These are phyloP conservation scores for Backusella westeae DNA, from an alignment of 192 early-diverging fungal genomes.

Conservation along the genomic window DNA sequence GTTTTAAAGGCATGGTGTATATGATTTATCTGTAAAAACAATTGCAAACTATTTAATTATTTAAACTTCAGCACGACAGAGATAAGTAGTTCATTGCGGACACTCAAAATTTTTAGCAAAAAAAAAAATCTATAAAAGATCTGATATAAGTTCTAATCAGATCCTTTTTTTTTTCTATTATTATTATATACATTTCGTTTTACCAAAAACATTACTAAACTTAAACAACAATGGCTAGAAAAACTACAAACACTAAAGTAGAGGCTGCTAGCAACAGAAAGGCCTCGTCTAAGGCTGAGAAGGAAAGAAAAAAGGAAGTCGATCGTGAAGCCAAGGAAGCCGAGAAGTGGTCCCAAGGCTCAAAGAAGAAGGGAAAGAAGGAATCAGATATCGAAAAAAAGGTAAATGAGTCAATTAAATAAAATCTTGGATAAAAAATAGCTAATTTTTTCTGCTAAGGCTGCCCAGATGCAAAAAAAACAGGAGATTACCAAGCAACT, in stretches of 20 bases:
- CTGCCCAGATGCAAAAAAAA: slow-evolving; percentile 49
- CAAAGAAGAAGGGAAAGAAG: slow-evolving; percentile 65
- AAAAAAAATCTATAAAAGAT: not conserved
- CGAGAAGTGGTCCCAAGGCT: slow-evolving; percentile 66
- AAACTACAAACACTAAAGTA: slow-evolving; percentile 8
- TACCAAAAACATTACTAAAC: not conserved
- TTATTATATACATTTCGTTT: not conserved
- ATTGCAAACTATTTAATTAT: not conserved
- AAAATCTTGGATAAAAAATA: not conserved
- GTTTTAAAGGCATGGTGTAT: no score
- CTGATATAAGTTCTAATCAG: not conserved
- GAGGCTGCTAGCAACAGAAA: slow-evolving; percentile 28
- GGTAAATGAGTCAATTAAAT: slow-evolving; percentile 19
- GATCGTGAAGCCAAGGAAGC: slow-evolving; percentile 63
- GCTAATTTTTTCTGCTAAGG: slow-evolving; percentile 28
- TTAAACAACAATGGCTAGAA: not conserved
- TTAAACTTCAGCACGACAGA: not conserved
- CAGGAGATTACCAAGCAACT: slow-evolving; percentile 40
- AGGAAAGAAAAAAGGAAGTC: slow-evolving; percentile 47
- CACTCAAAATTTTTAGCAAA: not conserved
- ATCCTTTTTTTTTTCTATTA: not conserved
- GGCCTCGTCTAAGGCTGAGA: slow-evolving; percentile 59
- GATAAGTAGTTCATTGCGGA: not conserved
- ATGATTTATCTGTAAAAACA: no score
- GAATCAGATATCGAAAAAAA: slow-evolving; percentile 58